Percentiles rank a stretch among this genome's conserved stretches.
Evolutionary conservation across 2,329 filamentous ascomycete genomes (phyloP).

Genomic region (Bipolaris bicolor): DNA sequence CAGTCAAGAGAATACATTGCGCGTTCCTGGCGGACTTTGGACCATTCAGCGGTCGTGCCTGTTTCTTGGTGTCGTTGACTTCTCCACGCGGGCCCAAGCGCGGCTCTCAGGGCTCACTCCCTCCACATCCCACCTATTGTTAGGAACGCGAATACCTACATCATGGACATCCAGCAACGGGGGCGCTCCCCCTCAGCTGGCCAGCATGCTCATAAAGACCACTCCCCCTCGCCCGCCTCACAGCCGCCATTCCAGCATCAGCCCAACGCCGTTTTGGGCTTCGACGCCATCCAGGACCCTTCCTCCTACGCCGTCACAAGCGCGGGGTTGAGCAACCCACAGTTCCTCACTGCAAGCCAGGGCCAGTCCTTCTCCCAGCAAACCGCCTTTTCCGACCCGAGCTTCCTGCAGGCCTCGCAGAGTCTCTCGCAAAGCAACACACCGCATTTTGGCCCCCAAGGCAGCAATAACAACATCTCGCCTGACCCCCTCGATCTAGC

Average conservation of each 20-base stretch:
- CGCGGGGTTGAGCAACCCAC: slow-evolving; percentile 46
- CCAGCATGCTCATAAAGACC: slow-evolving; percentile 69
- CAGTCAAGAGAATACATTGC: slow-evolving; percentile 23
- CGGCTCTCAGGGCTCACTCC: slow-evolving; percentile 20
- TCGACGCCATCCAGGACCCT: slow-evolving; percentile 50
- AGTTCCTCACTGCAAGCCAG: slow-evolving; percentile 57
- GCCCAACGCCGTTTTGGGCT: slow-evolving; percentile 59
- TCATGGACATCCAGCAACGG: slow-evolving; percentile 55
- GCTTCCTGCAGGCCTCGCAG: slow-evolving; percentile 49
- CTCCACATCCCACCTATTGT: slow-evolving; percentile 30
- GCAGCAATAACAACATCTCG: slow-evolving; percentile 45
- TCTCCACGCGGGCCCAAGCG: slow-evolving; percentile 30
- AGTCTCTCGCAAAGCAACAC: slow-evolving; percentile 63
- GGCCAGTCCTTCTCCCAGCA: slow-evolving; percentile 52
- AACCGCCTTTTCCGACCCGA: slow-evolving; percentile 50
- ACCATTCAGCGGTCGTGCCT: slow-evolving; percentile 32
- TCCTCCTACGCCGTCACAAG: slow-evolving; percentile 38
- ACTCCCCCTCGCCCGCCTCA: slow-evolving; percentile 69
- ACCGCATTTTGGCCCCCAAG: slow-evolving; percentile 49
- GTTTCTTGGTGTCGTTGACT: slow-evolving; percentile 12
- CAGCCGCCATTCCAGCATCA: slow-evolving; percentile 60
- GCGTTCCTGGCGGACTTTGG: slow-evolving; percentile 25
- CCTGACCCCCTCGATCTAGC: slow-evolving; percentile 47
- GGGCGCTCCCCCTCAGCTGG: slow-evolving; percentile 68
- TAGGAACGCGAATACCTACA: slow-evolving; percentile 56